Percentiles rank a stretch among this genome's conserved stretches.
These are phyloP conservation scores for Aphanoascus verrucosus DNA, from an alignment of 2,329 filamentous ascomycete species.

Conservation along the genomic window DNA sequence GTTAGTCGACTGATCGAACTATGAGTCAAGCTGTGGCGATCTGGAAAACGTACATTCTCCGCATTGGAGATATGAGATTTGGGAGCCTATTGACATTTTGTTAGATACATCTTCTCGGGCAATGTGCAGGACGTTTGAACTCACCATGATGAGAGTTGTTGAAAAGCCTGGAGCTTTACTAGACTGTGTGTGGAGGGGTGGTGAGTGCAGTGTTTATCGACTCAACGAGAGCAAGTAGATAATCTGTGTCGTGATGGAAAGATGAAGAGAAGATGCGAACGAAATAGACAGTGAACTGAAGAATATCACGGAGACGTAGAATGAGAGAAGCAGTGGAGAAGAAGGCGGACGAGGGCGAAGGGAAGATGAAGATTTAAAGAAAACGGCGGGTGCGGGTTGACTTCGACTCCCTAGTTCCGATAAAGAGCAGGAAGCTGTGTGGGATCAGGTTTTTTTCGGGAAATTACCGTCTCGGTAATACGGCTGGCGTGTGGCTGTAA, in stretches of 20 bases:
- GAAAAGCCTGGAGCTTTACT: background rate
- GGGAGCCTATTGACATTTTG: slow-evolving; percentile 18
- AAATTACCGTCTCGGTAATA: slow-evolving; percentile 6
- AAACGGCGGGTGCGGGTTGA: background rate
- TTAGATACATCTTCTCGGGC: no score
- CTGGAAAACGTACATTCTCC: slow-evolving; percentile 31
- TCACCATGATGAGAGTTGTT: slow-evolving; percentile 9
- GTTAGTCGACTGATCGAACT: slow-evolving; percentile 15
- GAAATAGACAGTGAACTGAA: background rate
- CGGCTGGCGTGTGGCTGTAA: background rate
- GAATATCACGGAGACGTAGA: background rate
- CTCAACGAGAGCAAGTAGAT: slow-evolving; percentile 6
- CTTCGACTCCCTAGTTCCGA: background rate
- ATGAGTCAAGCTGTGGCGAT: background rate
- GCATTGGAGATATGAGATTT: slow-evolving; percentile 28
- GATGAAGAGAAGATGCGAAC: slow-evolving; percentile 5
- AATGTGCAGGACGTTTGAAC: background rate
- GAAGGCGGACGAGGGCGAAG: background rate
- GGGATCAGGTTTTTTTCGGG: slow-evolving; percentile 7
- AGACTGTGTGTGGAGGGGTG: slow-evolving; percentile 2
- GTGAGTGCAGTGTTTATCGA: background rate
- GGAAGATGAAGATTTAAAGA: slow-evolving; percentile 7
- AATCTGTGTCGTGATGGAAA: slow-evolving; percentile 4
- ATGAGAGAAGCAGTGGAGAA: background rate
- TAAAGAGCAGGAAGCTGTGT: slow-evolving; percentile 9